Conservation (phyloP, 1,284 basidiomycete species). For the Butyriboletus appendiculatus region DNA sequence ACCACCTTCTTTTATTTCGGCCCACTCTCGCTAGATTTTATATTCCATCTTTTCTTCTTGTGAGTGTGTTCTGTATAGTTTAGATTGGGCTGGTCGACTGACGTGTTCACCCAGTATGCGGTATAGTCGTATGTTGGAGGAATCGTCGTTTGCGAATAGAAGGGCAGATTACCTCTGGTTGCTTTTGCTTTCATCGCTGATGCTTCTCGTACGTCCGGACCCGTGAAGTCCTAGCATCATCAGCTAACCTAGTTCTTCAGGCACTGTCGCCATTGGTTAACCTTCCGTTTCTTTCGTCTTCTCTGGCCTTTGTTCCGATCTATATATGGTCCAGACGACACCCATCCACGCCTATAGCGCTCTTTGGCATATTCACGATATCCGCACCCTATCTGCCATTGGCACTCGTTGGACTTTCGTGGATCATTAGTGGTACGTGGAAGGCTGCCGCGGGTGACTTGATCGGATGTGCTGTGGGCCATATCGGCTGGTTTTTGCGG, state of each 20-base stretch:
- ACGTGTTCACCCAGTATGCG: constrained; percentile 67
- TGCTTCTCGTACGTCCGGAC: constrained; percentile 70
- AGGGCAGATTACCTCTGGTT: constrained; percentile 96
- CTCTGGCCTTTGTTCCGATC: constrained; percentile 91
- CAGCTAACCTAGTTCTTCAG: constrained; percentile 42
- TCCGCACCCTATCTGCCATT: constrained; percentile 95
- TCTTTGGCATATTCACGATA: constrained; percentile 94
- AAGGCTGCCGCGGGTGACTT: constrained; percentile 84
- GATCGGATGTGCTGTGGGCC: constrained; percentile 87
- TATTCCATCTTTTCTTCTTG: constrained; percentile 99
- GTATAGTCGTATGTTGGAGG: constrained; percentile 94
- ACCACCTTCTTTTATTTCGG: constrained; percentile 98
- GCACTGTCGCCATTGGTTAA: constrained; percentile 83
- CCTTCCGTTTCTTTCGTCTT: constrained; percentile 87
- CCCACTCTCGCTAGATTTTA: constrained; percentile 88
- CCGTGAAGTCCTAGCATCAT: not conserved
- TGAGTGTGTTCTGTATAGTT: constrained; percentile 42
- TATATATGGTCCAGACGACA: constrained; percentile 97
- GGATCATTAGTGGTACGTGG: constrained; percentile 88
- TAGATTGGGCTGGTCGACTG: not conserved
- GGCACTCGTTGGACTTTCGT: constrained; percentile 86
- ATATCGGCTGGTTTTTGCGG: constrained; percentile 90
- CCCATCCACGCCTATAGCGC: constrained; percentile 90
- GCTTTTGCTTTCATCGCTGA: constrained; percentile 73
- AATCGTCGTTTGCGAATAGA: constrained; percentile 89